Evolutionary conservation across 2,329 filamentous ascomycete genomes (phyloP).

Genomic region (Ceratocystis papillata): DNA sequence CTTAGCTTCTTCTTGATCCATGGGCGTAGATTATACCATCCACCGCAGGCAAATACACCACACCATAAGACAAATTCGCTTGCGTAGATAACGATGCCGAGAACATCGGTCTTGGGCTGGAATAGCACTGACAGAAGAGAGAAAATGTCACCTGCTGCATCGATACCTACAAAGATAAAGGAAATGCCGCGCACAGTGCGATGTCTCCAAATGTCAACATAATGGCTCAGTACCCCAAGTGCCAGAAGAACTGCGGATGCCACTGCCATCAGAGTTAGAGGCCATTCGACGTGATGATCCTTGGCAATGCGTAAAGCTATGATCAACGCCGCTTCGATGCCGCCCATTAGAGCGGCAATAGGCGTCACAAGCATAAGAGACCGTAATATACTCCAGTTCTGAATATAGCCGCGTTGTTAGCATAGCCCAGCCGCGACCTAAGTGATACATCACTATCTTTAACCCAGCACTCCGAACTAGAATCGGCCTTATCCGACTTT

Average conservation of each 20-base stretch:
- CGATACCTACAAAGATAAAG: constrained; percentile 60
- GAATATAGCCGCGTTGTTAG: not conserved
- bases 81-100: constrained; percentile 57
- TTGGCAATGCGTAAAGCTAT: constrained; percentile 43
- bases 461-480: not conserved
- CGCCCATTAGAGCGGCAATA: constrained; percentile 47
- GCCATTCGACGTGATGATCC: constrained; percentile 43
- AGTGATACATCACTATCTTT: not conserved
- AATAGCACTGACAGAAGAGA: constrained; percentile 56
- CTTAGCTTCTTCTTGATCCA: constrained; percentile 39
- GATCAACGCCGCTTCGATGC: constrained; percentile 48
- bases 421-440: not conserved
- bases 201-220: constrained; percentile 57
- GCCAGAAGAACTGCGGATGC: constrained; percentile 53
- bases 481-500: not conserved
- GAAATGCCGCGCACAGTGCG: constrained; percentile 59
- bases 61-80: constrained; percentile 56
- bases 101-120: constrained; percentile 45
- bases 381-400: constrained; percentile 44
- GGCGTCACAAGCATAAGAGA: constrained; percentile 40
- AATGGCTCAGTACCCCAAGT: constrained; percentile 56
- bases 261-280: constrained; percentile 54
- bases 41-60: constrained; percentile 54
- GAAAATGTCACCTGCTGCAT: constrained; percentile 57
- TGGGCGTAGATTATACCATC: constrained; percentile 52